Evolutionary conservation across 169 alveolate species (phyloP), one percentile per base, ranked within the genome.

Genomic region (Theileria sp.): DNA sequence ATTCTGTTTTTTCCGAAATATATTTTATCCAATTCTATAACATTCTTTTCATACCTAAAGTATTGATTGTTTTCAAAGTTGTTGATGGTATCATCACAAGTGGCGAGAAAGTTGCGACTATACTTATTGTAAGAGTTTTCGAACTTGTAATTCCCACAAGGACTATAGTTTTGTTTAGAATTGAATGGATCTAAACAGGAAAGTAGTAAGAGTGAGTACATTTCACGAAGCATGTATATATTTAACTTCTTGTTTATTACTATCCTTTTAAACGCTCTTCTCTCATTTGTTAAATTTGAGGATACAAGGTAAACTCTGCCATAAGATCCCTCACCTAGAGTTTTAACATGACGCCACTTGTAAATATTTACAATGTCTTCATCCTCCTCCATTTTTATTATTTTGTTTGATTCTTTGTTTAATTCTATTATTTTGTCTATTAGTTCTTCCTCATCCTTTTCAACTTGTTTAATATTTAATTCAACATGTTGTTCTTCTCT

Each of bases 181-280:
- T 10, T 44, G 54, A 44, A 44, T 13, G 92, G 86, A 13, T 94
- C 92, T 34, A 88, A 86, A 17, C 77, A 91, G 50, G 60, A 84
- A 21, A 87, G 94, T 7, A 82, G 88, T 30, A 30, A 93, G 51
- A 91, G 95, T 36, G 85, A 81, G 76, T 84, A 86, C 74, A 88
- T 94, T 77, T 38, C 77, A 10, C 75, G 93, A 74, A 92, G 89
- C 58, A 90, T 92, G 54, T 44, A 44, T 44, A 44, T 44, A 19
- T 98, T 98, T 15, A 80, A 94, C 15, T 91, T 93, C 73, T 93
- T 96, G 50, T 93, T 96, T 15, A 81, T 38, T 12, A 81, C 15
- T 79, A 81, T 81, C 25, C 88, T 75, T 73, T 81, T 81, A 51
- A 81, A 81, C 7, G 88, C 88, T 15, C 66, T 67, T 28, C 75